Evolutionary conservation across 2,329 filamentous ascomycete species (phyloP).

Genomic region (Thelonectria rubi): DNA sequence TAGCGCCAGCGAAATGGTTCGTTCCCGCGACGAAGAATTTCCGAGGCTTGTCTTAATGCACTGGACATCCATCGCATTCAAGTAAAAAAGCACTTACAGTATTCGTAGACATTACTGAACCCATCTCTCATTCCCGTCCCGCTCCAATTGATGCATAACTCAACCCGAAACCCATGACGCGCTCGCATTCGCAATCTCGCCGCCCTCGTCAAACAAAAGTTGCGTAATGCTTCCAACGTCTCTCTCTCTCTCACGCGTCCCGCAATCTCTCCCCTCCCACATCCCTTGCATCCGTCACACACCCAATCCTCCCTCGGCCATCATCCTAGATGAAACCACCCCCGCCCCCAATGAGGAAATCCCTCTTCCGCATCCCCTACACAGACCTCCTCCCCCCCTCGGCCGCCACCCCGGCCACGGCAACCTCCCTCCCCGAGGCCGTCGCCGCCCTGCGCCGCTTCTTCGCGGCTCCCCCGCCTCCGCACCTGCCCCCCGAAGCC

Average conservation of each 20-base stretch:
- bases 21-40: too few species aligned
- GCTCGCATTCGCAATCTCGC: constrained; percentile 3
- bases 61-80: too few species aligned
- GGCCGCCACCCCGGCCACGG: constrained; percentile 76
- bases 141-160: not conserved
- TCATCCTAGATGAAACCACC: constrained; percentile 2
- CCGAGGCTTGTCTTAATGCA: too few species aligned
- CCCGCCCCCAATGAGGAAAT: constrained; percentile 65
- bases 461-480: constrained; percentile 68
- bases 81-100: too few species aligned
- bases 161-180: constrained; percentile 22
- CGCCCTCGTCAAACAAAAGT: not conserved
- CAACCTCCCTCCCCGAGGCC: constrained; percentile 75
- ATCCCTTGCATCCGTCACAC: not conserved
- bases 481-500: constrained; percentile 58
- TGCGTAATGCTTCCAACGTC: not conserved
- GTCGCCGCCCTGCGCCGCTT: constrained; percentile 81
- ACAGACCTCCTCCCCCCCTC: constrained; percentile 83
- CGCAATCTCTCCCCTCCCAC: not conserved
- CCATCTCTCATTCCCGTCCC: too few species aligned
- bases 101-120: too few species aligned
- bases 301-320: constrained; percentile 30
- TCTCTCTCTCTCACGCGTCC: too few species aligned
- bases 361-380: constrained; percentile 89
- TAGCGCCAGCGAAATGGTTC: too few species aligned